Evolutionary conservation across 441 rosid genomes (phyloP).

Genomic region (Cnidoscolus chayamansa): DNA sequence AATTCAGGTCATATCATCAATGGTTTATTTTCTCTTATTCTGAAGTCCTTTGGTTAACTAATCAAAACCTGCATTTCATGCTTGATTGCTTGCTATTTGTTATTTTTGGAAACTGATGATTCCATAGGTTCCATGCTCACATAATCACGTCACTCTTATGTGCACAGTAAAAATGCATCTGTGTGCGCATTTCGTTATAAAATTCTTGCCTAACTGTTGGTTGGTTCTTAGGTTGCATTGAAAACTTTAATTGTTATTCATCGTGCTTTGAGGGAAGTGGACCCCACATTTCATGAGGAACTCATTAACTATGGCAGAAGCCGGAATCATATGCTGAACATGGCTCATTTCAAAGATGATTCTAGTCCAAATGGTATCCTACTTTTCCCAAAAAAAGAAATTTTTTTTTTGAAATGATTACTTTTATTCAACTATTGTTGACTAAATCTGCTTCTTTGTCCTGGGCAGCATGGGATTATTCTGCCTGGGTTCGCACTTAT

Average conservation of each 20-base stretch:
- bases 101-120: neutral
- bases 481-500: conserved; percentile 89
- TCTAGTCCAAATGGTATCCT: conserved; percentile 80
- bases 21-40: neutral
- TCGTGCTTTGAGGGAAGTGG: conserved; percentile 97
- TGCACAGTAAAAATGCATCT: neutral
- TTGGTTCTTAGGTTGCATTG: conserved; percentile 68
- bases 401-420: neutral
- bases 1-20: neutral
- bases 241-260: conserved; percentile 89
- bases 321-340: conserved; percentile 86
- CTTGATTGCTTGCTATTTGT: neutral
- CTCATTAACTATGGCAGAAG: conserved; percentile 86
- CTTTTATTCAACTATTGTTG: conserved; percentile 22
- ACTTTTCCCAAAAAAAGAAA: neutral
- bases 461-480: conserved; percentile 81
- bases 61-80: neutral
- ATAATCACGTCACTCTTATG: neutral
- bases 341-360: conserved; percentile 97
- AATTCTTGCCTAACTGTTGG: conserved; percentile 11
- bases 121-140: neutral
- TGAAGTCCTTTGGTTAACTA: neutral
- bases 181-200: neutral
- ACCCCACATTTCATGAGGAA: conserved; percentile 93
- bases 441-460: conserved; percentile 25